Percentiles rank a stretch among this genome's conserved stretches.
Conservation (phyloP, 1,284 basidiomycete species). For the Microstroma glucosiphilum region DNA sequence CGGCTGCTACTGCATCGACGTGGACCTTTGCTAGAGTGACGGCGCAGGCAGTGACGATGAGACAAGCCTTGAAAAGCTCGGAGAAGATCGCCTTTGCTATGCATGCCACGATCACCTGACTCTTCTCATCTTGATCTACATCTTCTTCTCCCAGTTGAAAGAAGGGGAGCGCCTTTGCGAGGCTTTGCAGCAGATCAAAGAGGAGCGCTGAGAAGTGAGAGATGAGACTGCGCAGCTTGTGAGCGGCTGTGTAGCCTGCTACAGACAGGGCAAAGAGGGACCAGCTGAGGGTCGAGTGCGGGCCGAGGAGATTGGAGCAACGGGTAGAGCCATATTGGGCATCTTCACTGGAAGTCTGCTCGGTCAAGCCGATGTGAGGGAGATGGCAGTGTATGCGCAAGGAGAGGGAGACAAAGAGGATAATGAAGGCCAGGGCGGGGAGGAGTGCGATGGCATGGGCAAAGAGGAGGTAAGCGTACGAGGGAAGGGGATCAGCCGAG, state of each 20-base stretch:
- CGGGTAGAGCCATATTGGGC: background rate
- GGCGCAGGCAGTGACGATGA: background rate
- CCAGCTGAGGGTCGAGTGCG: slow-evolving; percentile 1
- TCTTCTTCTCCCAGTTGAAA: background rate
- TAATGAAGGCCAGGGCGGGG: background rate
- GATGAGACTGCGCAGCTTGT: background rate
- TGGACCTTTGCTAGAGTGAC: background rate
- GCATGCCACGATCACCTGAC: background rate
- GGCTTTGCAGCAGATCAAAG: background rate
- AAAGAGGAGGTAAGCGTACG: background rate
- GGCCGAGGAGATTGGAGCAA: background rate
- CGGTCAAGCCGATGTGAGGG: background rate
- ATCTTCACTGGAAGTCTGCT: background rate
- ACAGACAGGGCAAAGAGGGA: slow-evolving; percentile 5
- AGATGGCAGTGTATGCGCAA: background rate
- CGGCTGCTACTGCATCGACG: background rate
- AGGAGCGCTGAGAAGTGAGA: background rate
- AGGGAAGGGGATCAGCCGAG: background rate
- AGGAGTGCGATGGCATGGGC: background rate
- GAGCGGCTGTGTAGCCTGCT: background rate
- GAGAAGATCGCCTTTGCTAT: background rate
- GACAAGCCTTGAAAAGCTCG: background rate
- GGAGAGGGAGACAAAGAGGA: background rate
- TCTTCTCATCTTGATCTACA: background rate
- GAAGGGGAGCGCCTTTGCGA: background rate